Evolutionary conservation across 2,329 filamentous ascomycete genomes (phyloP), one percentile per base, ranked within the genome.

Genomic region (Didymella glomerata): DNA sequence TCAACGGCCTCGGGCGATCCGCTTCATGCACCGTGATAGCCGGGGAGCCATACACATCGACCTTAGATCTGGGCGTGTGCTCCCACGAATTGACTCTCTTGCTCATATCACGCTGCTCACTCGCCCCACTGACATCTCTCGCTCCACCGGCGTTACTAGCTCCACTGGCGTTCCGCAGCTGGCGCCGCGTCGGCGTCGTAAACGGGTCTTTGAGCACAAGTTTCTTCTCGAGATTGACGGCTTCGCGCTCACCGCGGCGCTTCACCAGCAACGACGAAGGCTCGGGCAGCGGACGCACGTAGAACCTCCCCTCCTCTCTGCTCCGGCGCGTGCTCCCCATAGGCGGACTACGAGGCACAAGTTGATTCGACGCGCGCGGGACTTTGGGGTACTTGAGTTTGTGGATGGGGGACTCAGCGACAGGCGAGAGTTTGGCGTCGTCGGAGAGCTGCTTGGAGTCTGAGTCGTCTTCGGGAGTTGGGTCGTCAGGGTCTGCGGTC

Each of bases 341-440:
- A 25, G 24, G 46, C 34, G 63, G 73, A 45, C 72, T 76, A 3
- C 80, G 72, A 1, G 81, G 78, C 1, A 82, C 77, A 2, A 78
- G 67, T 61, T 83, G 81, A 48, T 81, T 82, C 7, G 77, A 78
- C 18, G 79, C 76, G 14, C 81, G 71, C 2, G 81, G 81, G 2
- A 83, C 72, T 63, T 83, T 82, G 7, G 81, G 81, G 61, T 83
- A 83, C 32, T 76, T 70, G 13, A 83, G 70, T 0, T 71, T 71
- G 20, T 77, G 76, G n/a, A 81, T 80, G 7, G 80, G 80, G 1
- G 77, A 78, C 57, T 80, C 78, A 4, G 73, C 75, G 1, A 81
- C 78, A 4, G 80, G 78, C 10, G 78, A 79, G 6, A 82, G 72
- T 27, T 66, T 68, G 46, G 61, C 70, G 42, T 69, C 64, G 40